These are phyloP conservation scores for Tetrapyrgos nigripes DNA, from an alignment of 1,284 basidiomycete species.

Conservation along the genomic window DNA sequence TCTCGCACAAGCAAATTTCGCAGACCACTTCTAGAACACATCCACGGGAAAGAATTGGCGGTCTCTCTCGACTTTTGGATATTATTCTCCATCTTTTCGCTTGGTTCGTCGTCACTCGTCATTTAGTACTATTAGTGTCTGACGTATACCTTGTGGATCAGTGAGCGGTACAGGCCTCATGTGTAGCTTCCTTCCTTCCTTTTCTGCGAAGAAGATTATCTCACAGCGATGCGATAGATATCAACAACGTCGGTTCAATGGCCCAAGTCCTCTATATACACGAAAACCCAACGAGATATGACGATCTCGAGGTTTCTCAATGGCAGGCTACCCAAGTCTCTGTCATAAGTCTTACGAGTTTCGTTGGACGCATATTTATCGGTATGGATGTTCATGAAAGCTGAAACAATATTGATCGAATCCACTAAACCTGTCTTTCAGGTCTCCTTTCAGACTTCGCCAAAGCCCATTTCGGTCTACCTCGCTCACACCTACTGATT, in stretches of 20 bases:
- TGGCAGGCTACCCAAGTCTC: constrained; percentile 91
- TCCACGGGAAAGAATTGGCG: constrained; percentile 43
- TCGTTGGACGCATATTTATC: constrained; percentile 78
- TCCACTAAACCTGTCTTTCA: constrained; percentile 20
- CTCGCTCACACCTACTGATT: constrained; percentile 75
- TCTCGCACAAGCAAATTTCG: neutral
- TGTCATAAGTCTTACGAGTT: constrained; percentile 86
- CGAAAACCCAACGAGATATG: constrained; percentile 61
- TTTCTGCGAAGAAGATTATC: neutral
- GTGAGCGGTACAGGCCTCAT: constrained; percentile 91
- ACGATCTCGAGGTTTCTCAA: constrained; percentile 68
- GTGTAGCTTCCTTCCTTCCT: constrained; percentile 57
- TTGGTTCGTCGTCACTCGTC: constrained; percentile 55
- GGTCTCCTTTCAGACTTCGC: constrained; percentile 74
- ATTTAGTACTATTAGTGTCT: neutral
- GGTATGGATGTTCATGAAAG: constrained; percentile 45
- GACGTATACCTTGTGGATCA: constrained; percentile 31
- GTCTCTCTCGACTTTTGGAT: constrained; percentile 73
- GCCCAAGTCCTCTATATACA: constrained; percentile 84
- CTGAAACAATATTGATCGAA: neutral
- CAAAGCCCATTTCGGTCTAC: constrained; percentile 64
- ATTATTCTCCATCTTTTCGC: constrained; percentile 71
- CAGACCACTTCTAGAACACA: constrained; percentile 26
- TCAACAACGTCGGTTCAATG: constrained; percentile 96
- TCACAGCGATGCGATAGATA: constrained; percentile 54